Evolutionary conservation across 805 yeast genomes (phyloP), one percentile per base, ranked within the genome.

Genomic region (Saccharomycopsis vini): DNA sequence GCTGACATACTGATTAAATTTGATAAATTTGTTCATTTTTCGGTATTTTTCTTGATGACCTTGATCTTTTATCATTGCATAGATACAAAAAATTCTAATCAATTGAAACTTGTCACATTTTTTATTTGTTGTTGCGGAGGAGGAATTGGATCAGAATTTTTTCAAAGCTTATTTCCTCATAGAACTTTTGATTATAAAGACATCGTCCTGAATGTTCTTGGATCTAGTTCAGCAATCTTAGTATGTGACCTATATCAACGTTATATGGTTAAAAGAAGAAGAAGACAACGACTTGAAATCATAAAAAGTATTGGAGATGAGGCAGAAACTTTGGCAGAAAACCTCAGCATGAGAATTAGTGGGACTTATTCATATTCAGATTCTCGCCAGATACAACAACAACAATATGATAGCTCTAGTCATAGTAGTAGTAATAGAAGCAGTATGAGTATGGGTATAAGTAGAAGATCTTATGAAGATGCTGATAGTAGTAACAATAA

Each of bases 121-220:
- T 22, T 38, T 2, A 21, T 42, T 18, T 47, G 51, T 31, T 41
- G 45, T 1, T 18, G 47, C 9, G 16, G 19, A 3, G 49, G 42
- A n/a, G 47, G 49, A 13, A 42, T 47, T 18, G 50, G 50, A 9
- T 47, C 51, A 2, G 51, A 47, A 29, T 47, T 47, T 39, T n/a
- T 44, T 13, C 52, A 50, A 42, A 37, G 45, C 18, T 5, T 50
- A 4, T n/a, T 43, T 6, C 46, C 52, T 3, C 41, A 47, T 24
- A 26, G 51, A 18, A 39, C 50, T 4, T 47, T 47, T 39, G 51
- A 50, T 24, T 35, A 31, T 24, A 47, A 44, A 12, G 51, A 47
- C 23, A 50, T 47, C 21, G n/a, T 39, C 3, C 37, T 44, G 48
- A 47, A 47, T 30, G 31, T 50, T 6, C 10, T 35, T 5, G 51